Base-by-base conservation (phyloP, 148 eudicot genomes). In the Oxyria digyna region DNA sequence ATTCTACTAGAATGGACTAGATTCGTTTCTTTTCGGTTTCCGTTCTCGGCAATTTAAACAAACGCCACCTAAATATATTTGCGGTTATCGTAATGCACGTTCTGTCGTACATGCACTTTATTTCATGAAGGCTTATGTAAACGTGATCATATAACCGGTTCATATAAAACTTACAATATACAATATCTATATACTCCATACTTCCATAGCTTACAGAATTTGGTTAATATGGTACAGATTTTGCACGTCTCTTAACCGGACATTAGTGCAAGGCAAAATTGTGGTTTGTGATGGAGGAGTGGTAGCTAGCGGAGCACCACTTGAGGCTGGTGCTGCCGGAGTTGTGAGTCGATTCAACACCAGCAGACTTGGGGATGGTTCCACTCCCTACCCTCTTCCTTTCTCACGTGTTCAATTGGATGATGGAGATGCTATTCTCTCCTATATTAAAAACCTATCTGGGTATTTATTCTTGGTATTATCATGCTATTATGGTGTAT, bases 241-340 rank as follows among this genome's bases (percentile, higher is more conserved):
- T 3, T 78, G 78, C 66, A 0, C 0, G 11, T 81, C 79, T 33
- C n/a, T 78, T 13, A 69, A 76, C n/a, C 7, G 14, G 29, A 66
- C 23, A 0, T 59, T 64, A 65, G 85, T 73, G 42, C 73, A 63
- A 21, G 85, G 80, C 9, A 81, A 78, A 71, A 76, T 81, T 1
- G 73, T 76, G 40, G 71, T 78, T 23, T 78, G 81, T 50, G 72
- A 71, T 3, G 3, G 37, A 5, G 37, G 37, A 6, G 24, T 31
- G 14, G 63, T n/a, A n/a, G n/a, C 63, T 55, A 13, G 18, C 68
- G 13, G 24, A 1, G 68, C 5, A 33, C 20, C 46, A 24, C 24
- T 37, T 33, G 23, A 64, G 31, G 68, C 68, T 0, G 68, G 68
- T 4, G 68, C 42, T 35, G 43, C 42, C 10, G 68, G 68, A 37